Percentiles rank a stretch among this genome's conserved stretches.
Evolutionary conservation across 1,139 yeast species (phyloP).

Genomic region (Scheffersomyces lignicola): DNA sequence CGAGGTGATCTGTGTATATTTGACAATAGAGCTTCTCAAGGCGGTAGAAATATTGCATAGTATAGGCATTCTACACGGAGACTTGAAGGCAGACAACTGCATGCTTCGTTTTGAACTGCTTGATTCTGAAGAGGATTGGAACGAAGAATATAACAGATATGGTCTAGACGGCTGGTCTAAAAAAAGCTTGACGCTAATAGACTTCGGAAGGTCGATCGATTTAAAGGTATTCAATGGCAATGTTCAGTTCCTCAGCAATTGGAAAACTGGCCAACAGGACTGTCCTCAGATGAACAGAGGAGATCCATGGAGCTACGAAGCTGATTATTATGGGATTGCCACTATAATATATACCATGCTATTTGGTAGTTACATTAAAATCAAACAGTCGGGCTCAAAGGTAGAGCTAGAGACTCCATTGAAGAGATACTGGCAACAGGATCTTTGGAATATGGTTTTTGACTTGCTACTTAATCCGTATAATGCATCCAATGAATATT

Average conservation of each 20-base stretch:
- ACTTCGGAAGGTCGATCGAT: constrained; percentile 84
- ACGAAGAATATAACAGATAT: constrained; percentile 27
- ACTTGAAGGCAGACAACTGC: constrained; percentile 82
- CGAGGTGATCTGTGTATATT: constrained; percentile 63
- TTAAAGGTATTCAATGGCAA: constrained; percentile 53
- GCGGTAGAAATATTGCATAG: constrained; percentile 63
- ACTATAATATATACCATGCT: constrained; percentile 71
- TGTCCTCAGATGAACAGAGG: constrained; percentile 70
- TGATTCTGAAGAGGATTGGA: constrained; percentile 17
- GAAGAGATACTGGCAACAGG: constrained; percentile 78
- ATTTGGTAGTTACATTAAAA: constrained; percentile 63
- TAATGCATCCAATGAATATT: constrained; percentile 10
- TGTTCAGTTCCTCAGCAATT: constrained; percentile 57
- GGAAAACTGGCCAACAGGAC: constrained; percentile 72
- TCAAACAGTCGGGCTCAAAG: constrained; percentile 26
- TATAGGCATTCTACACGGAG: constrained; percentile 77
- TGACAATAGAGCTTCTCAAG: constrained; percentile 63
- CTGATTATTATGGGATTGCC: constrained; percentile 86
- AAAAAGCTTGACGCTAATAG: constrained; percentile 68
- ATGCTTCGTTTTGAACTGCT: constrained; percentile 58
- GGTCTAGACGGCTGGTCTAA: constrained; percentile 49
- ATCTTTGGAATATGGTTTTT: constrained; percentile 70
- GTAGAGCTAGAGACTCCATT: constrained; percentile 45
- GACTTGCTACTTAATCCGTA: constrained; percentile 64
- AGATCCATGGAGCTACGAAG: constrained; percentile 74